Base-by-base conservation (phyloP, 441 rosid species). In the Brassica hybrid region DNA sequence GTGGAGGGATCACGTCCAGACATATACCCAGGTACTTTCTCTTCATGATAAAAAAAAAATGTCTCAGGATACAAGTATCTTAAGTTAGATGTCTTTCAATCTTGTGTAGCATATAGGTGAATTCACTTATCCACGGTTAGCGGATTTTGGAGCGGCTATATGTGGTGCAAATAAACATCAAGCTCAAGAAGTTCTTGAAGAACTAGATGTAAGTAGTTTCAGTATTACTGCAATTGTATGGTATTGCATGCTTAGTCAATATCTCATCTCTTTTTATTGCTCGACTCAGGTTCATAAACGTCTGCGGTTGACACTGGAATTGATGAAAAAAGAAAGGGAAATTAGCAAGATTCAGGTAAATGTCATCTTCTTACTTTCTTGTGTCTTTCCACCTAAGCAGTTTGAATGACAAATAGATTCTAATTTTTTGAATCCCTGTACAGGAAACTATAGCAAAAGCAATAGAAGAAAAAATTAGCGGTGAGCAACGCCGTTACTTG, bases 121-220 rank as follows among this genome's bases (percentile, higher is more conserved):
- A 77, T 96, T 96, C 83, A 96, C 87, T 74, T 91, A 90, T 82
- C 86, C 97, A 69, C 88, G 94, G 79, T 80, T 94, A 79, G 98
- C 98, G 17, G 99, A 94, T 89, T 96, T 96, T 79, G 99, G 98
- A 69, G 98, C 99, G 65, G 99, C 98, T 13, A 96, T 96, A 89
- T 92, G 96, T 50, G 98, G 98, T 32, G 98, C 93, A 65, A 92
- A 88, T 85, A 96, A 85, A 82, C 83, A 86, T 80, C 96, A 92
- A 76, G 86, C 91, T 82, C 98, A 94, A 85, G 84, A 85, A 83
- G 99, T 94, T 58, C 98, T 96, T 82, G 99, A 94, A 83, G 99
- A 96, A 89, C 86, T 96, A 48, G 99, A 96, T 89, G 99, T 96
- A 85, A 85, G 98, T 81, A 65, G 45, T 54, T 79, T 62, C 60